phyloP scores from a whole-genome alignment of 805 yeast species.

The Kluyveromyces wickerhamii region DNA sequence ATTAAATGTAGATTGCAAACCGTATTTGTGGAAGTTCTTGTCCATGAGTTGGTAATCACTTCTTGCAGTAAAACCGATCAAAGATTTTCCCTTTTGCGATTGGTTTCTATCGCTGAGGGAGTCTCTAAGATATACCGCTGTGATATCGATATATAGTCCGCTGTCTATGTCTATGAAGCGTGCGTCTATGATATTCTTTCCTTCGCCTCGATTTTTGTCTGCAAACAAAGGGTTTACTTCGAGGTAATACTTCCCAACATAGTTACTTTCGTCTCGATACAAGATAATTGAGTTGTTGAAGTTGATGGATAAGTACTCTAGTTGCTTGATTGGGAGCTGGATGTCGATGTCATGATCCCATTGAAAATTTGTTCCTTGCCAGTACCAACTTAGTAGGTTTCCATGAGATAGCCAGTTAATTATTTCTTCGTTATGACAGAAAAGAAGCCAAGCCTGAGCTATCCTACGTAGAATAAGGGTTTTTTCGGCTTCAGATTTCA shows the following conservation, averaged over 20 bases:
- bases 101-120: too few relatives aligned
- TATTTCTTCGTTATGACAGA: too few relatives aligned
- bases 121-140: too few relatives aligned
- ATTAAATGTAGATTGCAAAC: too few relatives aligned
- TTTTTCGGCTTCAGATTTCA: slow-evolving; percentile 30
- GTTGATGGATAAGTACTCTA: slow-evolving; percentile 37
- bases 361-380: slow-evolving; percentile 55
- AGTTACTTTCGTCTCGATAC: slow-evolving; percentile 41
- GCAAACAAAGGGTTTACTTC: slow-evolving; percentile 46
- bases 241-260: slow-evolving; percentile 48
- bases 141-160: slow-evolving; percentile 66
- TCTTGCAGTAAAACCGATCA: too few relatives aligned
- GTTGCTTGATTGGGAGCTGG: slow-evolving; percentile 46
- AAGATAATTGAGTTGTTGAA: slow-evolving; percentile 37
- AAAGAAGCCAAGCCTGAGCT: too few relatives aligned
- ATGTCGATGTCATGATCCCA: slow-evolving; percentile 67
- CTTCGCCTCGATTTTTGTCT: slow-evolving; percentile 48
- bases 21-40: too few relatives aligned
- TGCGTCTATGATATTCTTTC: slow-evolving; percentile 60
- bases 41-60: too few relatives aligned
- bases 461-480: slow-evolving; percentile 28
- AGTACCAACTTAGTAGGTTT: slow-evolving; percentile 52
- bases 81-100: too few relatives aligned
- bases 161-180: slow-evolving; percentile 63
- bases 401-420: slow-evolving; percentile 70